Evolutionary conservation across 139 green algal species (phyloP), one percentile per base, ranked within the genome.

Genomic region (Raphidocelis subcapitata): DNA sequence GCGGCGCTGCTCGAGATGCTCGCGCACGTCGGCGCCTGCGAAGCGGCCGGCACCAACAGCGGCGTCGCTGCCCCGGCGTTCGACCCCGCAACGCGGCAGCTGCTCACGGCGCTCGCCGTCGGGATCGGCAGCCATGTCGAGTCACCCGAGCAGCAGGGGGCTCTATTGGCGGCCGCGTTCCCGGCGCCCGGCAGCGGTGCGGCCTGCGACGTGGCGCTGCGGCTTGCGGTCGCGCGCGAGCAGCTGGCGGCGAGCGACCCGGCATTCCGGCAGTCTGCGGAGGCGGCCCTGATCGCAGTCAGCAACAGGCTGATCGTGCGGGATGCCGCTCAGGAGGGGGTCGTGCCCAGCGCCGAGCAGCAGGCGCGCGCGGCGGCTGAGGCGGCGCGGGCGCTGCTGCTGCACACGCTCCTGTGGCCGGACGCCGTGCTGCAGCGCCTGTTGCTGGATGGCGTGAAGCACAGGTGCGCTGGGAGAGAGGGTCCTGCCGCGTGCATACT

Each of bases 381-480:
- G 46, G 29, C 69, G 70, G 51, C 61, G 3, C 47, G 49, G 21
- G 47, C 60, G 12, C 15, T 77, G 26, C 49, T 70, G 70, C 46
- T 37, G 18, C 62, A 70, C 67, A 33, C 33, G 24, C 5, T 54
- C 18, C 47, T 77, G 31, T 77, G 70, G 70, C 70, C 70, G 23
- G 61, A 63, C n/a, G 29, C 59, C 31, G 62, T 36, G 24, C 3
- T 77, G 2, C 31, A 47, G 70, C 46, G 70, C 47, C 54, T 77
- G 70, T 46, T 77, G 46, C 63, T 49, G 18, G 70, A 77, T 41
- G 70, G 33, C 29, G 29, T 77, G 16, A 32, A 69, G 10, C 44
- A 77, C 62, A 69, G 70, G 70, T 77, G n/a, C 0, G 66, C 24
- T 12, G 8, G 8, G 41, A 12, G 41, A 12, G 41, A 8, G 8